Evolutionary conservation across 1,139 yeast species (phyloP).

Genomic region (Schwanniomyces etchellsii): DNA sequence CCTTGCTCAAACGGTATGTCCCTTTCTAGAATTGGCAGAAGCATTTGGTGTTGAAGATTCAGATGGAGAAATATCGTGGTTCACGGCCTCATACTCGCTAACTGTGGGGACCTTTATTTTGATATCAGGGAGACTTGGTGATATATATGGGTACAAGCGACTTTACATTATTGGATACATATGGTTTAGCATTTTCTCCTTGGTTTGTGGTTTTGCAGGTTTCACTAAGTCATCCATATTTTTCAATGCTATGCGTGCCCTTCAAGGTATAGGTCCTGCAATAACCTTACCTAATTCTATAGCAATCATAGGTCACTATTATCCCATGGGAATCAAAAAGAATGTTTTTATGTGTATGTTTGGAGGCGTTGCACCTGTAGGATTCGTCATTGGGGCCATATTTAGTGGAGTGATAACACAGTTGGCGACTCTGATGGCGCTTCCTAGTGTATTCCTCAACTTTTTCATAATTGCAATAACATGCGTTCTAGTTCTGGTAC

Average conservation of each 20-base stretch:
- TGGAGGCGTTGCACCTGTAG: constrained; percentile 58
- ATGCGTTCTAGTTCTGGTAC: constrained; percentile 19
- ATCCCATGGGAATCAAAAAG: constrained; percentile 38
- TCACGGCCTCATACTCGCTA: constrained; percentile 49
- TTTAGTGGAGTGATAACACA: constrained; percentile 41
- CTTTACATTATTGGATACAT: constrained; percentile 39
- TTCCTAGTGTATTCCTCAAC: constrained; percentile 8
- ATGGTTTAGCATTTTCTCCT: constrained; percentile 39
- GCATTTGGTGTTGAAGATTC: constrained; percentile 28
- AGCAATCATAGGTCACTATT: constrained; percentile 49
- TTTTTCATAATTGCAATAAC: constrained; percentile 44
- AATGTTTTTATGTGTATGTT: constrained; percentile 41
- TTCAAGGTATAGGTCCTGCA: constrained; percentile 60
- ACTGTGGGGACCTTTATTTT: constrained; percentile 52
- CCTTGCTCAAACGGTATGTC: constrained; percentile 40
- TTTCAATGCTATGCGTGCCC: constrained; percentile 46
- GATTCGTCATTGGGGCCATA: constrained; percentile 47
- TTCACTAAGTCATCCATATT: constrained; percentile 39
- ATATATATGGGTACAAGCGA: constrained; percentile 44
- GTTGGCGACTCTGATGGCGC: constrained; percentile 6
- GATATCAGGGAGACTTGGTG: constrained; percentile 49
- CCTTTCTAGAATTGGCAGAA: constrained; percentile 28
- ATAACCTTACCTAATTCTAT: constrained; percentile 51
- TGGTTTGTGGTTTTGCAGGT: constrained; percentile 44
- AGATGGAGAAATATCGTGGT: constrained; percentile 52